Conservation (phyloP, 2,329 filamentous ascomycete species). For the Purpureocillium lavendulum region DNA sequence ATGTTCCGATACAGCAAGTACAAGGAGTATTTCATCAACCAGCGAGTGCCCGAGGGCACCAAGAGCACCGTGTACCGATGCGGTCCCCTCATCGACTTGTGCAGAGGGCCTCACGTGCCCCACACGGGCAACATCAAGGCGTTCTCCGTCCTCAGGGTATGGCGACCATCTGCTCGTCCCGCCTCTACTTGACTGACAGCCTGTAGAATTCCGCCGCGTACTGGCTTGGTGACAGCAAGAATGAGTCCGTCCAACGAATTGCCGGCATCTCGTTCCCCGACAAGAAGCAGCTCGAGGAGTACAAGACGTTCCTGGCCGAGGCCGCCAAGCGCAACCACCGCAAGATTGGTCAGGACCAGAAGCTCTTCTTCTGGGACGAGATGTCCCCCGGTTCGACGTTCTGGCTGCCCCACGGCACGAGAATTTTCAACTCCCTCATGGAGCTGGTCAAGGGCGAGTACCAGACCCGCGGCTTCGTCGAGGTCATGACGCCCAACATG, state of each 20-base stretch:
- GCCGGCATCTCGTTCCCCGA: constrained; percentile 93
- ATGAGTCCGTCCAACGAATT: constrained; percentile 92
- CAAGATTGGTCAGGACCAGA: constrained; percentile 89
- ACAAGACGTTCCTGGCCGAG: constrained; percentile 92
- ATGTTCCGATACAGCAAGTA: constrained; percentile 98
- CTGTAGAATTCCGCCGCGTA: constrained; percentile 64
- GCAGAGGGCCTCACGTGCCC: constrained; percentile 88
- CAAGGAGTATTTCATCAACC: constrained; percentile 90
- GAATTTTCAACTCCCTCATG: constrained; percentile 86
- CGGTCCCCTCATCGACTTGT: constrained; percentile 89
- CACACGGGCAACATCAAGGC: constrained; percentile 88
- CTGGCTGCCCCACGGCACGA: constrained; percentile 84
- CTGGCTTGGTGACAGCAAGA: constrained; percentile 87
- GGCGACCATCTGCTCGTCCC: background rate
- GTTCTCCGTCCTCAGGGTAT: constrained; percentile 79
- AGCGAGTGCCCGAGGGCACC: constrained; percentile 66
- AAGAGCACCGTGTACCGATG: constrained; percentile 92
- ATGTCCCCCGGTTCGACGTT: constrained; percentile 89
- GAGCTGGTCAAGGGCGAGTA: constrained; percentile 79
- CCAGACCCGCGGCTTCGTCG: constrained; percentile 86
- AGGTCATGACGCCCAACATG: constrained; percentile 92
- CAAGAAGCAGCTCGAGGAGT: constrained; percentile 88
- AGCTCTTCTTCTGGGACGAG: constrained; percentile 95
- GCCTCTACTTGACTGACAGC: constrained; percentile 10
- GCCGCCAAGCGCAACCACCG: constrained; percentile 96